phyloP scores from a whole-genome alignment of 176 grass and related monocot species.

The Chrysopogon serrulatus region DNA sequence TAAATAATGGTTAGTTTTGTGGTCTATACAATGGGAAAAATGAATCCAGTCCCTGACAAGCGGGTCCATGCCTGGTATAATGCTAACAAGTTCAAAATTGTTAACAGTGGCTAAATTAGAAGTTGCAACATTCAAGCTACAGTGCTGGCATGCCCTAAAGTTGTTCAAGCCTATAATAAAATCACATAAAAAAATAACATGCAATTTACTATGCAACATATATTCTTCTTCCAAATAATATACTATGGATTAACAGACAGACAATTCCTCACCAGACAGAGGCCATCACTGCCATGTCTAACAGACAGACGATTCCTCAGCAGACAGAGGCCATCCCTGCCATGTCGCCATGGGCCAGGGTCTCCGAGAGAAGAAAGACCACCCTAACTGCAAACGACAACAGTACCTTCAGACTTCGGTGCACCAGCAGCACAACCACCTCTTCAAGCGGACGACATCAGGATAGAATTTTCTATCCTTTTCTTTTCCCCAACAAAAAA shows the following conservation, averaged over 20 bases:
- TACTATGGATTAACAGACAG: neutral
- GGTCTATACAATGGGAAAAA: neutral
- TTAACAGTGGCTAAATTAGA: neutral
- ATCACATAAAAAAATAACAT: neutral
- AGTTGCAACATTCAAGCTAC: neutral
- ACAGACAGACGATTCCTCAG: neutral
- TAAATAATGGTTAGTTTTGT: neutral
- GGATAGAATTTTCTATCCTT: neutral
- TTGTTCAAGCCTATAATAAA: neutral
- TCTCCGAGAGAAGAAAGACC: neutral
- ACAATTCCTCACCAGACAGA: neutral
- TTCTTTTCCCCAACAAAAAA: neutral
- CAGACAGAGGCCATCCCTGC: neutral
- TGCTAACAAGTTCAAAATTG: neutral
- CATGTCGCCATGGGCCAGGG: slow-evolving; percentile 6
- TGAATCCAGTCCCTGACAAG: neutral
- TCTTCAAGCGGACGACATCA: neutral
- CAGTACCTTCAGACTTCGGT: neutral
- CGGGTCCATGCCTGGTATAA: neutral
- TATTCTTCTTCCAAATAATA: neutral
- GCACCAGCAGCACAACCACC: neutral
- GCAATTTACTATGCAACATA: neutral
- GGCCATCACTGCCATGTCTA: neutral
- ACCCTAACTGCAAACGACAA: neutral
- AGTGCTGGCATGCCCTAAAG: neutral